These are phyloP conservation scores for Periconia macrospinosa DNA, from an alignment of 2,329 filamentous ascomycete species.

Conservation along the genomic window DNA sequence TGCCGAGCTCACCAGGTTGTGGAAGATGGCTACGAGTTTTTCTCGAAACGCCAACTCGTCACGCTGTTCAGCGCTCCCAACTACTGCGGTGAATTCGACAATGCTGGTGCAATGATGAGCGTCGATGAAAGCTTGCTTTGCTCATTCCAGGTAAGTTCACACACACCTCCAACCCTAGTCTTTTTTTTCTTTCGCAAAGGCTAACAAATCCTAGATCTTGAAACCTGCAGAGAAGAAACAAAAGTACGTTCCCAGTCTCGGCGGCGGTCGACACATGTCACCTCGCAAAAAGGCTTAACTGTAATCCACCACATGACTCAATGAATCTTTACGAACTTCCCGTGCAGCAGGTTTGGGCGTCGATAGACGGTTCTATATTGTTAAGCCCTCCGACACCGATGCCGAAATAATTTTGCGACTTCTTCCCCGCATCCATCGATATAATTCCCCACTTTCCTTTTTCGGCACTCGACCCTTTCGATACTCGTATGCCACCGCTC, in stretches of 20 bases:
- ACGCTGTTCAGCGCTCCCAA: constrained; percentile 98
- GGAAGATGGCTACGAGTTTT: constrained; percentile 99
- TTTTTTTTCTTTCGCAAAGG: neutral
- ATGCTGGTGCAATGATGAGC: constrained; percentile 99
- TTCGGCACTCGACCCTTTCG: constrained; percentile 30
- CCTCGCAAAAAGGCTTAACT: constrained; percentile 69
- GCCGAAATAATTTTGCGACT: constrained; percentile 32
- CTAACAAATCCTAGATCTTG: constrained; percentile 69
- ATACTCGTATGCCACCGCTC: constrained; percentile 29
- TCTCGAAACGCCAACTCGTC: constrained; percentile 96
- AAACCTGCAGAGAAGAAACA: constrained; percentile 99
- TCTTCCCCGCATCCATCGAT: constrained; percentile 31
- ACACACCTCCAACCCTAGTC: neutral
- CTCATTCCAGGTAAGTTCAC: constrained; percentile 83
- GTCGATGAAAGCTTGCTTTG: constrained; percentile 97
- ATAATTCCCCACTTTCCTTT: constrained; percentile 36
- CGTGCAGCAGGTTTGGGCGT: constrained; percentile 90
- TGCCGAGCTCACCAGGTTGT: constrained; percentile 98
- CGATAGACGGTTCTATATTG: constrained; percentile 62
- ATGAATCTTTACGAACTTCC: constrained; percentile 51
- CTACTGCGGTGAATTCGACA: constrained; percentile 99
- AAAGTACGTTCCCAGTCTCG: constrained; percentile 91
- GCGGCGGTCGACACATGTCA: constrained; percentile 69
- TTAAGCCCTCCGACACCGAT: constrained; percentile 37
- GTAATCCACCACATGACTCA: constrained; percentile 47